Percentiles rank a stretch among this genome's conserved stretches.
These are phyloP conservation scores for Neophaeococcomyces aloes DNA, from an alignment of 2,329 filamentous ascomycete genomes.

Conservation along the genomic window DNA sequence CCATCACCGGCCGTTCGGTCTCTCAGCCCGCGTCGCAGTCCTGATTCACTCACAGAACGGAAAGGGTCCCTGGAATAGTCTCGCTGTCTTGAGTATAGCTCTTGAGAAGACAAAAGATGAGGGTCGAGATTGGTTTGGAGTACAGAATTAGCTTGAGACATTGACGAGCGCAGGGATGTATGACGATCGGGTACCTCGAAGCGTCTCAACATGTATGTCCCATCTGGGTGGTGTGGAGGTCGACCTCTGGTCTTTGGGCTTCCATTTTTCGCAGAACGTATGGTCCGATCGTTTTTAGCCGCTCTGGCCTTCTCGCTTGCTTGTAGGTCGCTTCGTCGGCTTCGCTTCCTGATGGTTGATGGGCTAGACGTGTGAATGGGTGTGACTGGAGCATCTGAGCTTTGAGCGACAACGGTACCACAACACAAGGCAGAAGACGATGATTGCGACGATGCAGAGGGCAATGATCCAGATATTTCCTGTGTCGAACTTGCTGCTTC, in stretches of 20 bases:
- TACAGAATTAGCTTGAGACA: not conserved
- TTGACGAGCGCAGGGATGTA: not conserved
- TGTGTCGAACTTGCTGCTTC: not conserved
- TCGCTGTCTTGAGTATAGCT: slow-evolving; percentile 37
- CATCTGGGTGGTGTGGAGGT: not conserved
- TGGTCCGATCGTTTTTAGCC: no score
- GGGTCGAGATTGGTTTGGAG: slow-evolving; percentile 2
- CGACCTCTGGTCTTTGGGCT: no score
- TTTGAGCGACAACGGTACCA: slow-evolving; percentile 2
- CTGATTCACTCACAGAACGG: slow-evolving; percentile 30
- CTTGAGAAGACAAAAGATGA: slow-evolving; percentile 25
- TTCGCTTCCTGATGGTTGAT: slow-evolving; percentile 28
- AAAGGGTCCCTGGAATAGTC: slow-evolving; percentile 44
- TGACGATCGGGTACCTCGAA: slow-evolving; percentile 2
- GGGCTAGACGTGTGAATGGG: slow-evolving; percentile 31
- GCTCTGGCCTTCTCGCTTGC: no score
- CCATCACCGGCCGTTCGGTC: slow-evolving; percentile 12
- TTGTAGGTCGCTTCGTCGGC: no score
- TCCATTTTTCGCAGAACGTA: no score
- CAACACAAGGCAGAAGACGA: not conserved
- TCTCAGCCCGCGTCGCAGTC: slow-evolving; percentile 12
- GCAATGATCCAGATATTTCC: slow-evolving; percentile 7
- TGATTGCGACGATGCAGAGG: slow-evolving; percentile 3
- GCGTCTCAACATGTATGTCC: not conserved
- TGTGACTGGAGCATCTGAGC: slow-evolving; percentile 23